Base-by-base conservation (phyloP, 1,284 basidiomycete species). In the Cerioporus squamosus region DNA sequence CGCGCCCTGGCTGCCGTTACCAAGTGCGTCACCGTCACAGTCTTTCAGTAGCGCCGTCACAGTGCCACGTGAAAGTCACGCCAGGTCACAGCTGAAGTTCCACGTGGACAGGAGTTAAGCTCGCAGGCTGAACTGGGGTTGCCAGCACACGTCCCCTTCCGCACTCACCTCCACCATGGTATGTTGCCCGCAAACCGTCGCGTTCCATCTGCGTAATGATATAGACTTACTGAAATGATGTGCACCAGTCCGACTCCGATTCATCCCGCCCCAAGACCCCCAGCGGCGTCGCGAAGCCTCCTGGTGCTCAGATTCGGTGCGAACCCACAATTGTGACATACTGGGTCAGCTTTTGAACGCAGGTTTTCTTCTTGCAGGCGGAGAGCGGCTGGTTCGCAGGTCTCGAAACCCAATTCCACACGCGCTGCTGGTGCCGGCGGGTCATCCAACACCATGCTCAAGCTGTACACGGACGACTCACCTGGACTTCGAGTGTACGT, bases 401-500 rank as follows among this genome's bases (percentile, higher is more conserved):
- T 81, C 17, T 80, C 89, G 51, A 90, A 86, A 74, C 95, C 97
- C 36, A 94, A 95, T 71, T 97, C 94, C 7, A 78, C 91, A 18
- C 88, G 97, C 50, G 91, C 95, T 40, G 97, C 97, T 26, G 97
- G 97, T 55, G 95, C 95, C 53, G 97, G 97, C 57, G 97, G 97
- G 56, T 96, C 93, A 48, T 94, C 91, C 60, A 97, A 92, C 81
- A 99, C 97, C 59, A 98, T 99, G 97, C 86, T 99, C 72, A 95
- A 95, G 77, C 85, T 99, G 15, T 98, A 98, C 85, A 98, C 97
- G 38, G 95, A 97, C 72, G 97, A 98, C 72, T 97, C 95, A 66
- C 94, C 94, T 63, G 97, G 97, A 39, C 85, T 98, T 61, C 88
- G 94, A 82, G 94, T 99, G 95, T 98, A 75, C 75, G 95, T 90